Evolutionary conservation across 441 rosid genomes (phyloP), one percentile per base, ranked within the genome.

Genomic region (Hypseocharis bilobata): DNA sequence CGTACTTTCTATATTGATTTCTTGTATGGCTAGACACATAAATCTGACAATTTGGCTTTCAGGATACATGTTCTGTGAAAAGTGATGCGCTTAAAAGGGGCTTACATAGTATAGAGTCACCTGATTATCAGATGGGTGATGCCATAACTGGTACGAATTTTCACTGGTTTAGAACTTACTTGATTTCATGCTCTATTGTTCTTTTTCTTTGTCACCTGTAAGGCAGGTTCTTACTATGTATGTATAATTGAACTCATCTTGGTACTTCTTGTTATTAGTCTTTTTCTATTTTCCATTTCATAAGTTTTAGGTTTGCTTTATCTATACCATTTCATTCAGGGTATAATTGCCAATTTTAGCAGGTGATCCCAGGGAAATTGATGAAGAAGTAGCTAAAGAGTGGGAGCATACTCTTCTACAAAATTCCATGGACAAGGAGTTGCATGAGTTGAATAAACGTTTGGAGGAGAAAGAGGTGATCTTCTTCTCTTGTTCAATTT

Each of bases 391-490:
- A 62, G 87, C 92, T 13, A 91, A 91, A 76, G 96, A 89, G 76
- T 89, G 97, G 97, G 99, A 94, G 80, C 97, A 94, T 70, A 83
- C 88, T 23, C 85, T 91, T 62, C 73, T 89, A 73, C 98, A 89
- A 72, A 91, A 86, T 72, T 87, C 92, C 19, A 78, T 94, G 96
- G 98, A 94, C 75, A 85, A 89, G 74, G 97, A 94, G 84, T 79
- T 94, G 80, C 85, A 85, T 64, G 98, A 94, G 73, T 74, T 94
- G 70, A 91, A 94, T 75, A 82, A 84, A 59, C 92, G 89, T 55
- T 75, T 94, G 54, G 96, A 94, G 78, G 94, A 91, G 80, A 94
- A 94, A 76, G 98, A 94, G 98, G 99, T 94, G 62, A 3, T 2
- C 51, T n/a, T 60, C 62, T 1, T 28, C 42, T 67, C 34, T 2